phyloP scores from a whole-genome alignment of 768 basidiomycete genomes.

The Amylocystis lapponica region DNA sequence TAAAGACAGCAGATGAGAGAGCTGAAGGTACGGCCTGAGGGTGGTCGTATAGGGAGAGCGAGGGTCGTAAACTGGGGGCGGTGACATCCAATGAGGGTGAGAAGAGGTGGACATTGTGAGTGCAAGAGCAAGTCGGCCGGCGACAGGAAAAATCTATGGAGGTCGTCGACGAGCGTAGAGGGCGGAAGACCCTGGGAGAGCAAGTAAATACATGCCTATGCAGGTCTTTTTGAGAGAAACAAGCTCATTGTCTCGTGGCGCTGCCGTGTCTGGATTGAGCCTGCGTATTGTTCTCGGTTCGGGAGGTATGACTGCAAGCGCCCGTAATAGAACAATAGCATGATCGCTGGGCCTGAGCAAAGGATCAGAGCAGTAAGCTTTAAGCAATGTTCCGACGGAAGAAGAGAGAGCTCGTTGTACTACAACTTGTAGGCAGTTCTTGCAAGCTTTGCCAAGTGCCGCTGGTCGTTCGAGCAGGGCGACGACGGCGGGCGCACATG shows the following conservation, averaged over 20 bases:
- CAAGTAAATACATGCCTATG: conserved; percentile 2
- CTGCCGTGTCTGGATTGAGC: conserved; percentile 8
- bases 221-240: conserved; percentile 12
- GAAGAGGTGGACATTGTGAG: conserved; percentile 25
- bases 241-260: conserved; percentile 17
- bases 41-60: conserved; percentile 23
- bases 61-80: conserved; percentile 53
- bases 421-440: too few relatives aligned
- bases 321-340: too few relatives aligned
- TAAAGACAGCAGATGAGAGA: conserved; percentile 78
- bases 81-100: conserved; percentile 27
- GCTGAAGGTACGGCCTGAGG: conserved; percentile 79
- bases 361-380: too few relatives aligned
- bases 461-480: too few relatives aligned
- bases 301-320: too few relatives aligned
- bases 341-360: too few relatives aligned
- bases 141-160: conserved; percentile 17
- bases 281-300: conserved; percentile 12
- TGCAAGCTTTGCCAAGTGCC: too few relatives aligned
- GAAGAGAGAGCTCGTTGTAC: too few relatives aligned
- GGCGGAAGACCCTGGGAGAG: conserved; percentile 3
- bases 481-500: too few relatives aligned
- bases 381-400: too few relatives aligned
- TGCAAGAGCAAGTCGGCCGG: conserved; percentile 23
- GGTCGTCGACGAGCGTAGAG: conserved; percentile 19